Evolutionary conservation across 345 rosid species (phyloP).

Genomic region (Melastoma malabathricum): DNA sequence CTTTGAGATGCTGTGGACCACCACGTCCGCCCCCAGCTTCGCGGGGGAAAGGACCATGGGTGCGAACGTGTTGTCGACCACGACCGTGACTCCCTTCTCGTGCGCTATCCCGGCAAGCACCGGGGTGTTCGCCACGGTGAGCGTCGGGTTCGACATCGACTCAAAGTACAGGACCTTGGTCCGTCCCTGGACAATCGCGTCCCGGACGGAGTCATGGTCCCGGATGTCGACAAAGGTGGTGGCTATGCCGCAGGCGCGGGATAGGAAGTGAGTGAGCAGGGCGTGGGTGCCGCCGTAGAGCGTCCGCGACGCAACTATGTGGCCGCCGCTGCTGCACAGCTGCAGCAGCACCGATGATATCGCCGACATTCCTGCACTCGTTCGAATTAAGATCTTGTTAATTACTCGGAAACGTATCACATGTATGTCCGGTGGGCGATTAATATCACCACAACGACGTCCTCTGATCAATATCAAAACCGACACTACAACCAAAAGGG

Average conservation of each 20-base stretch:
- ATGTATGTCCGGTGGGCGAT: too few species aligned
- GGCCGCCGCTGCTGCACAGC: slow-evolving; percentile 91
- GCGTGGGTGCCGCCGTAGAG: slow-evolving; percentile 97
- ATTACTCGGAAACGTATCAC: neutral
- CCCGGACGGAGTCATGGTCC: slow-evolving; percentile 39
- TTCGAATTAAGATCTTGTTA: neutral
- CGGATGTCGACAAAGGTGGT: slow-evolving; percentile 70
- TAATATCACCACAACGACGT: too few species aligned
- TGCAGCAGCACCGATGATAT: slow-evolving; percentile 83
- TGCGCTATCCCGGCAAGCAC: slow-evolving; percentile 69
- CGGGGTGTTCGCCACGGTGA: slow-evolving; percentile 65
- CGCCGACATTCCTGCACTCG: slow-evolving; percentile 72
- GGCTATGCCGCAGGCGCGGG: slow-evolving; percentile 70
- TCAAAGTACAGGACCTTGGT: slow-evolving; percentile 80
- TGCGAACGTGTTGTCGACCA: slow-evolving; percentile 86
- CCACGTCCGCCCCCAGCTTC: slow-evolving; percentile 83
- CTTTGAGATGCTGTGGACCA: slow-evolving; percentile 82
- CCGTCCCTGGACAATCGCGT: slow-evolving; percentile 45
- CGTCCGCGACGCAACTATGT: slow-evolving; percentile 68
- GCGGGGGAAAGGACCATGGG: slow-evolving; percentile 95
- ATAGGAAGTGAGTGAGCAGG: slow-evolving; percentile 64
- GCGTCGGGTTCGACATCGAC: slow-evolving; percentile 76
- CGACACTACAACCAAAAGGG: too few species aligned
- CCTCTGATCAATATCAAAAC: too few species aligned
- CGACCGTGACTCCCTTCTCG: slow-evolving; percentile 61